Base-by-base conservation (phyloP, 2,329 filamentous ascomycete species). In the Nothophoma quercina region DNA sequence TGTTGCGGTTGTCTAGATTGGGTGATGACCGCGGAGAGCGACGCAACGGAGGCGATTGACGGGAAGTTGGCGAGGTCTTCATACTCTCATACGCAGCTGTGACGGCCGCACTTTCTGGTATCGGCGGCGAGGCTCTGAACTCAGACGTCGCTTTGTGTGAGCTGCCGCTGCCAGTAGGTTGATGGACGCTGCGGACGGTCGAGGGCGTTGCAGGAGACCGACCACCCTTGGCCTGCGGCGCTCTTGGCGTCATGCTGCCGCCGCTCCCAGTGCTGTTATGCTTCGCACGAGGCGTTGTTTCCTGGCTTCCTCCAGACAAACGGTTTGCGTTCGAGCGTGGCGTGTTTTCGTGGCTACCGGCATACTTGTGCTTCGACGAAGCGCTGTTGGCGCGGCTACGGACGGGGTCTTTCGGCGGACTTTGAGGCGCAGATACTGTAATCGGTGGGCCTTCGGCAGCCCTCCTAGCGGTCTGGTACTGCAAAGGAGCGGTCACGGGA, bases 151-250 rank as follows among this genome's bases (percentile, higher is more conserved):
- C 57, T 51, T 67, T 70, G 35, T 56, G 56, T 6, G 69, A 72
- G n/a, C 62, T 60, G 33, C 64, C 62, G 33, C 65, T 70, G 10
- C 60, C 63, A n/a, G 60, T 55, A 2, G 62, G 59, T 32, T 59
- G 65, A 45, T 68, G 65, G 6, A 59, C 59, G 21, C 59, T 66
- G 52, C 70, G 68, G 16, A 72, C 63, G 18, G 67, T 69, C 5
- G 70, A 71, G 8, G 71, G 69, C 16, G 71, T 72, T 2, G 62
- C 58, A 22, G 71, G 70, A 33, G 69, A 71, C 33, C 67, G 67
- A 7, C 63, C 65, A 16, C 62, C 58, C 38, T 49, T 51, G n/a
- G 63, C 64, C 54, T 69, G 71, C 3, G 65, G 58, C 28, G 66
- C 67, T 43, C 69, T 56, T 5, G 68, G 71, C 2, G 71, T 73